Base-by-base conservation (phyloP, 306 rosid genomes). In the Rosa multiflora region DNA sequence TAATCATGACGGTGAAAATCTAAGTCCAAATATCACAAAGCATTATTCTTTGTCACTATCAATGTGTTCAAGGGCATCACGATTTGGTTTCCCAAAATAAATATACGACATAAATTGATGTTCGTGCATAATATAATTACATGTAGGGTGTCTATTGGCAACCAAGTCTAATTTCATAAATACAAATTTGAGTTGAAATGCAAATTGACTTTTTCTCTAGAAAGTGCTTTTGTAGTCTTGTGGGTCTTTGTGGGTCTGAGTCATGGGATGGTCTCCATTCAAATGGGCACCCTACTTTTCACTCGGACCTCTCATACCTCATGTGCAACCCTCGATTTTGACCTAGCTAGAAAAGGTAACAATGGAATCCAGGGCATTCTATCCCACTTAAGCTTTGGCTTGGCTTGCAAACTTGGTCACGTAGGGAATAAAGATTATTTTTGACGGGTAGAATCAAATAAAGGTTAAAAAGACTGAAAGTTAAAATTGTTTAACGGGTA, bases 261-360 rank as follows among this genome's bases (percentile, higher is more conserved):
- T 64, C 78, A 64, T 68, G 86, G 61, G 83, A 72, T 71, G 53
- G 62, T 85, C 83, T 67, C 87, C 81, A 56, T 83, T 59, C 26
- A 80, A 78, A 59, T 63, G 47, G 71, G 86, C 68, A 35, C 80
- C 53, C 42, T 42, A 73, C 89, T 84, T 93, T 89, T 71, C 87
- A 87, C 89, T 77, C 81, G 83, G 82, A 67, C 93, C 97, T 86
- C 89, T 75, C 92, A 80, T 88, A 88, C 83, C 88, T 84, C 92
- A 78, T 89, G 90, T 75, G 52, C 77, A 74, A 76, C 81, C 75
- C 39, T 72, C 59, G 35, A 55, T 74, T 80, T 84, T 81, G 29
- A 46, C 67, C 82, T 53, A 80, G 68, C 82, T 53, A 80, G 68
- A 88, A 81, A 81, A 79, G 63, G 58, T 44, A 76, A 67, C 37